phyloP scores from a whole-genome alignment of 2,329 filamentous ascomycete species.

The Byssochlamys sp. region DNA sequence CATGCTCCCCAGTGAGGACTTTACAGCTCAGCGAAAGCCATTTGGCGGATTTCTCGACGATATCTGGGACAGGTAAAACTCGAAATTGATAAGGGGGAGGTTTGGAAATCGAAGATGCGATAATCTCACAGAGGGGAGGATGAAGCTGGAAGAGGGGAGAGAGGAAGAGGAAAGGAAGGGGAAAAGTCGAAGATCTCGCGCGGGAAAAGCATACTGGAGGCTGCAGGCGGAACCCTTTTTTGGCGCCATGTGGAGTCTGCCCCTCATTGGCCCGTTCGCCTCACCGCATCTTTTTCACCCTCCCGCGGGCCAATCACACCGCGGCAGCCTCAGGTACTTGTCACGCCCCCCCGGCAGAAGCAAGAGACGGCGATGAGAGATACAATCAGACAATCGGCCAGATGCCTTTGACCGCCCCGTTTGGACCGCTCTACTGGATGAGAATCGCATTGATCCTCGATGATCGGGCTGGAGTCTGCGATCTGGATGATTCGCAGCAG shows the following conservation, averaged over 20 bases:
- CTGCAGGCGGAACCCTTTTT: constrained; percentile 16
- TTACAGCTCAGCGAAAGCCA: constrained; percentile 85
- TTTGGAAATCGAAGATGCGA: constrained; percentile 1
- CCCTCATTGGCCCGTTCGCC: constrained; percentile 4
- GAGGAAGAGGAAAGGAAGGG: constrained; percentile 6
- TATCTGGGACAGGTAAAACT: constrained; percentile 41
- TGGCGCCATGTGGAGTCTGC: constrained; percentile 16
- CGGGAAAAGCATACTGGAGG: not conserved
- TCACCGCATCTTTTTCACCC: constrained; percentile 8
- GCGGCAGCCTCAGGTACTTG: not conserved
- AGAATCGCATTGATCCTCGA: not conserved
- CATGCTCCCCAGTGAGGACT: constrained; percentile 67
- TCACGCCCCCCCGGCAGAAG: not conserved
- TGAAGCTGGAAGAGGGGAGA: constrained; percentile 3
- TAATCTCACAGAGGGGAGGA: constrained; percentile 14
- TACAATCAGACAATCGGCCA: not conserved
- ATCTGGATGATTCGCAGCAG: not conserved
- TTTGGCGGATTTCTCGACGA: constrained; percentile 67
- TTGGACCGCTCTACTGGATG: no score
- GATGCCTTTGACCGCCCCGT: not conserved
- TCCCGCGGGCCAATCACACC: not conserved
- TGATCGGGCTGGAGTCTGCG: not conserved
- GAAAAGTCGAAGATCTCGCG: constrained; percentile 3
- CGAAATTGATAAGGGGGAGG: constrained; percentile 18
- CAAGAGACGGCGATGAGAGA: not conserved